Evolutionary conservation across 2,329 filamentous ascomycete genomes (phyloP).

Genomic region (Penicillium brasilianum): DNA sequence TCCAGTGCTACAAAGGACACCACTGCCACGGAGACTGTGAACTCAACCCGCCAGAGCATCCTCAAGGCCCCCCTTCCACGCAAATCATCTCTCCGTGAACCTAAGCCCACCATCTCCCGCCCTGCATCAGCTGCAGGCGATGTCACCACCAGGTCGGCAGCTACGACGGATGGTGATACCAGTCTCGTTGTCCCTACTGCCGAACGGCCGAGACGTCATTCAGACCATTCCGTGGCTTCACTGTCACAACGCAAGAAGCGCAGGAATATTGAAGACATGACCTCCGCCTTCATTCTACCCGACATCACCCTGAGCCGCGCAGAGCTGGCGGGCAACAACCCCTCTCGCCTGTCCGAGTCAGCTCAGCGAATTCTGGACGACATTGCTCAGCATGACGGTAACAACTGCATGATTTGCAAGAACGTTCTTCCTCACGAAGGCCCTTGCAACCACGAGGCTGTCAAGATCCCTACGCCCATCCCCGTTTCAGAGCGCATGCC

Average conservation of each 20-base stretch:
- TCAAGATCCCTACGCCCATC: slow-evolving; percentile 56
- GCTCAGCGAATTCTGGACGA: slow-evolving; percentile 49
- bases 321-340: slow-evolving; percentile 36
- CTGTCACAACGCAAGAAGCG: slow-evolving; percentile 57
- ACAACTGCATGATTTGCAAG: slow-evolving; percentile 63
- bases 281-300: slow-evolving; percentile 67
- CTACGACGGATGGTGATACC: slow-evolving; percentile 36
- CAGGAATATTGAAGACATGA: slow-evolving; percentile 60
- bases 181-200: slow-evolving; percentile 35
- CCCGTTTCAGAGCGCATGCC: slow-evolving; percentile 58
- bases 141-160: slow-evolving; percentile 39
- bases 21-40: slow-evolving; percentile 46
- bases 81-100: slow-evolving; percentile 62
- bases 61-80: slow-evolving; percentile 49
- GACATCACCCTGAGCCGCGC: slow-evolving; percentile 61
- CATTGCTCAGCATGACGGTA: slow-evolving; percentile 56
- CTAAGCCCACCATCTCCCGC: slow-evolving; percentile 43
- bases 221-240: slow-evolving; percentile 55
- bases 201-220: slow-evolving; percentile 45
- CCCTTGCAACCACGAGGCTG: slow-evolving; percentile 41
- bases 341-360: slow-evolving; percentile 43
- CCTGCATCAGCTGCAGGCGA: slow-evolving; percentile 44
- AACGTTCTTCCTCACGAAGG: slow-evolving; percentile 46
- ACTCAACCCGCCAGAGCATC: slow-evolving; percentile 44
- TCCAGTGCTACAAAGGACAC: slow-evolving; percentile 38